Evolutionary conservation across 495 filamentous ascomycete genomes (phyloP).

Genomic region (Pyrenula aspistea): DNA sequence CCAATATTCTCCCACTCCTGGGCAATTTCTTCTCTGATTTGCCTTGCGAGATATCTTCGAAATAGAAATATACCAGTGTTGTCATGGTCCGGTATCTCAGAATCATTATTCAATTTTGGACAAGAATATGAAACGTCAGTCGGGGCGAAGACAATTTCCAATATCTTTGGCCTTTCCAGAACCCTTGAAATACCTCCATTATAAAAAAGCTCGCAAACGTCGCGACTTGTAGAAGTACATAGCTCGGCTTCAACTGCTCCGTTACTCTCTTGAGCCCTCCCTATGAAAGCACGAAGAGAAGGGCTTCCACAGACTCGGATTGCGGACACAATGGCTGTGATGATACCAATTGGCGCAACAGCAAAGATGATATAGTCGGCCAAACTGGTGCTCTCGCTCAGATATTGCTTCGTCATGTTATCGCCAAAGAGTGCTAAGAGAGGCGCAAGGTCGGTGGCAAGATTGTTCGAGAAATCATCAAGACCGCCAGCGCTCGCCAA

Average conservation of each 20-base stretch:
- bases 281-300: constrained; percentile 40
- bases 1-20: too few species aligned
- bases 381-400: constrained; percentile 35
- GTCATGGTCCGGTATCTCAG: too few species aligned
- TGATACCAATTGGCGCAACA: constrained; percentile 39
- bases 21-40: too few species aligned
- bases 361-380: constrained; percentile 43
- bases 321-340: constrained; percentile 40
- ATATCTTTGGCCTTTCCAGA: too few species aligned
- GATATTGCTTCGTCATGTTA: constrained; percentile 42
- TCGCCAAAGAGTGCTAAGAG: constrained; percentile 45
- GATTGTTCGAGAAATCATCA: constrained; percentile 39
- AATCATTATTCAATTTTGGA: too few species aligned
- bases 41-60: too few species aligned
- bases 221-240: constrained; percentile 8
- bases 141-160: too few species aligned
- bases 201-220: not conserved
- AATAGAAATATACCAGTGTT: too few species aligned
- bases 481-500: too few species aligned
- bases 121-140: too few species aligned
- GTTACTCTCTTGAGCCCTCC: constrained; percentile 31
- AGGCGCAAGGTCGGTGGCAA: constrained; percentile 35
- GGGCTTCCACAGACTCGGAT: constrained; percentile 39
- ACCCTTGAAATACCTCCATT: too few species aligned
- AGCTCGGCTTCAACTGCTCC: constrained; percentile 29